Evolutionary conservation across 2,329 filamentous ascomycete genomes (phyloP).

Genomic region (Fusarium pilosicola): DNA sequence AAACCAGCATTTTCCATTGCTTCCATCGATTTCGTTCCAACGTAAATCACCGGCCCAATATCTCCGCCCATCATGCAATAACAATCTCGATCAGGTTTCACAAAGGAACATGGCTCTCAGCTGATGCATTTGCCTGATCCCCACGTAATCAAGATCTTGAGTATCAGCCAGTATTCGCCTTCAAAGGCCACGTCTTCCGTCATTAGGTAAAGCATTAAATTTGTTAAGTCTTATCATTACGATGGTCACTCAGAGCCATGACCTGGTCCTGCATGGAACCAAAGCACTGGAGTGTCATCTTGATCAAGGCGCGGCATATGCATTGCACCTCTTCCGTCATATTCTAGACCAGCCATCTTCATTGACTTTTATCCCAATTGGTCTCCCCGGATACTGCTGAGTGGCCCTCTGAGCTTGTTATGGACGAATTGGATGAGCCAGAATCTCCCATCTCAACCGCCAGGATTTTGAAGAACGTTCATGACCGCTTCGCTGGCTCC

Average conservation of each 20-base stretch:
- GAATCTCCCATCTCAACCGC: conserved; percentile 18
- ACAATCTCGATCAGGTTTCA: conserved; percentile 33
- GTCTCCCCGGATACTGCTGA: conserved; percentile 19
- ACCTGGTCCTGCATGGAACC: conserved; percentile 25
- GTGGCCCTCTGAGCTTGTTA: conserved; percentile 16
- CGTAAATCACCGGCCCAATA: conserved; percentile 4
- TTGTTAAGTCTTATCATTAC: conserved; percentile 14
- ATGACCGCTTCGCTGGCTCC: conserved; percentile 35
- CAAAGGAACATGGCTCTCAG: conserved; percentile 29
- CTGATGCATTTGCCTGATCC: conserved; percentile 27
- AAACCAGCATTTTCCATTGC: neutral
- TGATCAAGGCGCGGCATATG: conserved; percentile 11
- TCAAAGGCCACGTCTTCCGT: conserved; percentile 3
- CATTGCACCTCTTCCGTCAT: conserved; percentile 30
- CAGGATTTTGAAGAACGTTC: conserved; percentile 9
- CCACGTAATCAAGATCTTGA: conserved; percentile 9
- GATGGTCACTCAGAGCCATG: conserved; percentile 23
- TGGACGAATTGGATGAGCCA: conserved; percentile 11
- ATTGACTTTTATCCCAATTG: conserved; percentile 26
- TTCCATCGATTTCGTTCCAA: neutral
- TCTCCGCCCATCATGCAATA: conserved; percentile 15
- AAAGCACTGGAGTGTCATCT: conserved; percentile 28
- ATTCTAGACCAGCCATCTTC: conserved; percentile 22
- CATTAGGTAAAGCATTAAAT: conserved; percentile 18
- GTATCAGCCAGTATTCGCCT: conserved; percentile 11